These are phyloP conservation scores for Eucalyptus leucophloia DNA, from an alignment of 345 rosid genomes.

Conservation along the genomic window DNA sequence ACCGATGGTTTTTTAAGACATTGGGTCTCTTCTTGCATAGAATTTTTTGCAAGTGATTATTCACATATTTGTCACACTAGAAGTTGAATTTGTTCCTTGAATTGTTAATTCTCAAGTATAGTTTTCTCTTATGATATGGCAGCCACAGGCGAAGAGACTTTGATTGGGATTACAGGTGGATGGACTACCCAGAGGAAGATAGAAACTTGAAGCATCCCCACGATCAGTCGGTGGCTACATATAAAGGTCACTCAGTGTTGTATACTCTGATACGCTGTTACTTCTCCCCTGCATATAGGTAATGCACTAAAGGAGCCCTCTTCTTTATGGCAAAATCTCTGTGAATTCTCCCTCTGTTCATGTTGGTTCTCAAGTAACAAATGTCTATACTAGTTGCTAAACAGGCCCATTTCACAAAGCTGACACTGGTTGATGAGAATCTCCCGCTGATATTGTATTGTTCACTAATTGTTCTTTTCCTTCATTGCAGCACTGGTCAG, in stretches of 20 bases:
- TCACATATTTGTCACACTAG: not conserved
- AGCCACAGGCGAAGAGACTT: conserved; percentile 2
- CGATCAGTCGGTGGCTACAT: conserved; percentile 54
- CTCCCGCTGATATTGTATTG: not conserved
- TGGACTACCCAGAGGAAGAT: conserved; percentile 36
- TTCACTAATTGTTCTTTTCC: not conserved
- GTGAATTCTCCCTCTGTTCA: not conserved
- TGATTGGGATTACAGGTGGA: conserved; percentile 53
- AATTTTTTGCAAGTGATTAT: not conserved
- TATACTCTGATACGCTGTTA: conserved; percentile 53
- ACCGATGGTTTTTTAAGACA: not conserved
- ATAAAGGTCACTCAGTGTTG: conserved; percentile 51
- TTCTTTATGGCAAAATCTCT: not conserved
- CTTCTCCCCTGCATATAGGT: conserved; percentile 65
- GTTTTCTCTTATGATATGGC: not conserved
- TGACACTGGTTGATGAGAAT: not conserved
- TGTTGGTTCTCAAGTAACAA: not conserved
- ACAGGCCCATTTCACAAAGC: not conserved
- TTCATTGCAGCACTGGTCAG: conserved; percentile 55
- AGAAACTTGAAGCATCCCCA: conserved; percentile 31
- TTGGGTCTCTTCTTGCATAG: not conserved
- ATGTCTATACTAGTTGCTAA: not conserved
- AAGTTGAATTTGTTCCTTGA: not conserved
- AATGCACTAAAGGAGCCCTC: not conserved
- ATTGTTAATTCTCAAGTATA: not conserved